These are phyloP conservation scores for Dendrothele bispora DNA, from an alignment of 768 basidiomycete species.

Conservation along the genomic window DNA sequence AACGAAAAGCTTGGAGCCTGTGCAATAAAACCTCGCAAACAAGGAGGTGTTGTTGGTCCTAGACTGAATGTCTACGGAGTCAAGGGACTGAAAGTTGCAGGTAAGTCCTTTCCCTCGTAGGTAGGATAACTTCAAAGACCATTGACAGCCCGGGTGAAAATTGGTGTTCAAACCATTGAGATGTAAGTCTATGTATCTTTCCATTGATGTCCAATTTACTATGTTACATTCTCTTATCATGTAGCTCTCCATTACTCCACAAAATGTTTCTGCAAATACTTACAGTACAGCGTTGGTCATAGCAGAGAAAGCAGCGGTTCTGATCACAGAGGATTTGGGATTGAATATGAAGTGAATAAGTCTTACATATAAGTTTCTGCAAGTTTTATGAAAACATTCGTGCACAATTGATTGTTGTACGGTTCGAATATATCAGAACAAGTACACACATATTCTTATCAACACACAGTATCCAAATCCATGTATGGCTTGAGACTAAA, in stretches of 20 bases:
- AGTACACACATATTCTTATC: too few relatives aligned
- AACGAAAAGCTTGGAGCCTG: too few relatives aligned
- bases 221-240: background rate
- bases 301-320: conserved; percentile 43
- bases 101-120: conserved; percentile 9
- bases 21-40: too few relatives aligned
- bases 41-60: conserved; percentile 46
- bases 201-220: too few relatives aligned
- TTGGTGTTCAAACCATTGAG: background rate
- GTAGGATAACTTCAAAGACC: background rate
- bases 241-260: conserved; percentile 38
- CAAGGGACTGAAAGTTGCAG: conserved; percentile 39
- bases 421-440: too few relatives aligned
- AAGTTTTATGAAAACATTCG: too few relatives aligned
- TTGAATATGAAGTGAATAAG: too few relatives aligned
- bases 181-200: too few relatives aligned
- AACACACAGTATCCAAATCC: too few relatives aligned
- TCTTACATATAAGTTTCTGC: too few relatives aligned
- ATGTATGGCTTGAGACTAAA: too few relatives aligned
- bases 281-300: conserved; percentile 20
- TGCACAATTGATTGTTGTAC: too few relatives aligned
- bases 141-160: background rate
- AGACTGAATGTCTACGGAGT: conserved; percentile 43
- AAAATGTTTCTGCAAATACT: conserved; percentile 31
- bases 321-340: conserved; percentile 41